phyloP scores from a whole-genome alignment of 2,329 filamentous ascomycete species.

The Claviceps spartinae region DNA sequence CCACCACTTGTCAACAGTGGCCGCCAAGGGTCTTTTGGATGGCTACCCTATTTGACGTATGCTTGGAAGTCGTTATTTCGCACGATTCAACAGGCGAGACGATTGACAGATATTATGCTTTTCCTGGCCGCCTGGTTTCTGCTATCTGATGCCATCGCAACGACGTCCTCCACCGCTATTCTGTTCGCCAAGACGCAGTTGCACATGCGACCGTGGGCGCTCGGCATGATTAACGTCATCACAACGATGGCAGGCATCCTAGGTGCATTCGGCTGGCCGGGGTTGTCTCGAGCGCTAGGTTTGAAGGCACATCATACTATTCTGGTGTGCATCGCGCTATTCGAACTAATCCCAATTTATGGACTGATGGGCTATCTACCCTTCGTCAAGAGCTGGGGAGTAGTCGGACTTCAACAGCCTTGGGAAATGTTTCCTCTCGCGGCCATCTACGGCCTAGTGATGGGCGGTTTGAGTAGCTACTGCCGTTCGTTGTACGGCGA shows the following conservation, averaged over 20 bases:
- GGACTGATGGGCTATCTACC: slow-evolving; percentile 80
- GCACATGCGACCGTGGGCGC: slow-evolving; percentile 73
- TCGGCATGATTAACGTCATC: slow-evolving; percentile 90
- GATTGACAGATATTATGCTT: slow-evolving; percentile 58
- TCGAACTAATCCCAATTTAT: slow-evolving; percentile 87
- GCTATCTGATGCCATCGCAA: slow-evolving; percentile 85
- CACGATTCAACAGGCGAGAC: slow-evolving; percentile 62
- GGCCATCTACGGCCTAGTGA: slow-evolving; percentile 80
- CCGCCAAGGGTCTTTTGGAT: slow-evolving; percentile 27
- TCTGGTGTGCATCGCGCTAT: slow-evolving; percentile 76
- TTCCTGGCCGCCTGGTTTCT: slow-evolving; percentile 90
- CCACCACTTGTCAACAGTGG: slow-evolving; percentile 51
- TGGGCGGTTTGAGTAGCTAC: slow-evolving; percentile 85
- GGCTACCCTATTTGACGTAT: slow-evolving; percentile 61
- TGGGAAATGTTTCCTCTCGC: slow-evolving; percentile 97
- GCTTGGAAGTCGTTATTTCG: slow-evolving; percentile 79
- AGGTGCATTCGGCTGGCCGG: slow-evolving; percentile 83
- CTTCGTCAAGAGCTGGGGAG: slow-evolving; percentile 58
- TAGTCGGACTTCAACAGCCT: slow-evolving; percentile 75
- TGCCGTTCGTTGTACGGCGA: slow-evolving; percentile 88
- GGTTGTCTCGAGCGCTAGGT: slow-evolving; percentile 54
- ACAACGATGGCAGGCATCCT: slow-evolving; percentile 71
- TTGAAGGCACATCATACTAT: slow-evolving; percentile 78
- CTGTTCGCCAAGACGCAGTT: slow-evolving; percentile 91
- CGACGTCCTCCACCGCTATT: slow-evolving; percentile 85